Conservation (phyloP, 2,329 filamentous ascomycete species). For the Aspergillus glaucus region DNA sequence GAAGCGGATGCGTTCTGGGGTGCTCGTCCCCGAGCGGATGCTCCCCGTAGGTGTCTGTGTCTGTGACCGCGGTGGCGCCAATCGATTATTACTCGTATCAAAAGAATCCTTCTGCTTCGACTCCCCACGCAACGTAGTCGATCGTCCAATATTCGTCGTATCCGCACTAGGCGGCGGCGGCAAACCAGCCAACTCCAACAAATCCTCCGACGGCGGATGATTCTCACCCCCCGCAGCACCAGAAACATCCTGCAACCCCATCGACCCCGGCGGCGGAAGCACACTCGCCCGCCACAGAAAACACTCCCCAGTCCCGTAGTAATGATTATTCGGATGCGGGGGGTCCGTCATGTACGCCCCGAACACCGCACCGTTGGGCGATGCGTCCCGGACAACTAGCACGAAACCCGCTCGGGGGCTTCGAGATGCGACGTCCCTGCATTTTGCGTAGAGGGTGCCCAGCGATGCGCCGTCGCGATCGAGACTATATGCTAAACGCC, state of each 20-base stretch:
- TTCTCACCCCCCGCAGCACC: conserved; percentile 5
- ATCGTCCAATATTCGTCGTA: conserved; percentile 54
- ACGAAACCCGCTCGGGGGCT: conserved; percentile 77
- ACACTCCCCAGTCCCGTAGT: conserved; percentile 94
- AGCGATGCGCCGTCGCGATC: conserved; percentile 88
- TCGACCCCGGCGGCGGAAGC: conserved; percentile 39
- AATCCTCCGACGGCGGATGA: conserved; percentile 25
- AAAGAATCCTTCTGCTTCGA: conserved; percentile 14
- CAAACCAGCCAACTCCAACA: conserved; percentile 49
- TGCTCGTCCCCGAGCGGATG: conserved; percentile 29
- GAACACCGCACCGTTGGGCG: conserved; percentile 53
- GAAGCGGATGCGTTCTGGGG: conserved; percentile 76
- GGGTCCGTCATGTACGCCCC: conserved; percentile 90
- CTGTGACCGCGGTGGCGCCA: conserved; percentile 5
- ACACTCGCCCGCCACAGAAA: conserved; percentile 78
- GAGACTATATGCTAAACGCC: conserved; percentile 80
- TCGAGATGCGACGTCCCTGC: conserved; percentile 58
- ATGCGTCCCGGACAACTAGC: conserved; percentile 72
- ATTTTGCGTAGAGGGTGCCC: conserved; percentile 76
- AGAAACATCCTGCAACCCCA: conserved; percentile 5
- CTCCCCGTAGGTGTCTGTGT: neutral
- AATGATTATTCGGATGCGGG: conserved; percentile 72
- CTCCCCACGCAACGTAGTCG: conserved; percentile 50
- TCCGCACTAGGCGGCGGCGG: conserved; percentile 66
- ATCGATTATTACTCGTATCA: conserved; percentile 9